Percentiles rank a stretch among this genome's conserved stretches.
These are phyloP conservation scores for Closterium sp. DNA, from an alignment of 139 green algal species.

Conservation along the genomic window DNA sequence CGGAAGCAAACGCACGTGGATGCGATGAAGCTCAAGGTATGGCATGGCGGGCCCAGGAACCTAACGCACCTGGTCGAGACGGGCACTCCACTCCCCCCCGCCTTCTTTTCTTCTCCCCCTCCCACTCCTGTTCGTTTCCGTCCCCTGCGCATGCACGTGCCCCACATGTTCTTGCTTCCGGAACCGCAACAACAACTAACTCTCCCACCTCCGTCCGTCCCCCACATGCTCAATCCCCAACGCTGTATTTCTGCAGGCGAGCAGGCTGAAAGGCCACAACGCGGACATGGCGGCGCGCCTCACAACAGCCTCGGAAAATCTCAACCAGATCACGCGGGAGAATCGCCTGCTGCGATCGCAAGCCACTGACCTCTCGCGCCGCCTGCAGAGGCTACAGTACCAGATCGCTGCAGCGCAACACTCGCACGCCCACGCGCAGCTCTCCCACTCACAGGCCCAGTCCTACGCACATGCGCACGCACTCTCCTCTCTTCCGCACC, in stretches of 20 bases:
- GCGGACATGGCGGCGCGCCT: neutral
- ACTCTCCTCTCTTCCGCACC: neutral
- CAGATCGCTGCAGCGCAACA: neutral
- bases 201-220: neutral
- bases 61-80: too few relatives aligned
- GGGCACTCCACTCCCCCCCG: neutral
- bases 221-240: neutral
- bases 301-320: neutral
- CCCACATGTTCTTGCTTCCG: neutral
- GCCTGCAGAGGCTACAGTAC: neutral
- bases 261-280: neutral
- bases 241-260: neutral
- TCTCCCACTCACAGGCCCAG: neutral
- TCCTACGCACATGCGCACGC: neutral
- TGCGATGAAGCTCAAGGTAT: conserved; percentile 8
- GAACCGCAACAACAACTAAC: neutral
- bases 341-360: conserved; percentile 12
- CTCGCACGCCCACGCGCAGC: neutral
- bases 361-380: neutral
- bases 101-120: neutral
- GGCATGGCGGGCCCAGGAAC: too few relatives aligned
- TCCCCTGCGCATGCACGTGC: too few relatives aligned
- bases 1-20: conserved; percentile 26
- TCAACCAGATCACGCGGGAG: neutral
- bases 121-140: neutral